A percentile compares a stretch with the other conserved stretches of the same genome.
These are phyloP conservation scores for Scleromitrula shiraiana DNA, from an alignment of 2,329 filamentous ascomycete species.

Conservation along the genomic window DNA sequence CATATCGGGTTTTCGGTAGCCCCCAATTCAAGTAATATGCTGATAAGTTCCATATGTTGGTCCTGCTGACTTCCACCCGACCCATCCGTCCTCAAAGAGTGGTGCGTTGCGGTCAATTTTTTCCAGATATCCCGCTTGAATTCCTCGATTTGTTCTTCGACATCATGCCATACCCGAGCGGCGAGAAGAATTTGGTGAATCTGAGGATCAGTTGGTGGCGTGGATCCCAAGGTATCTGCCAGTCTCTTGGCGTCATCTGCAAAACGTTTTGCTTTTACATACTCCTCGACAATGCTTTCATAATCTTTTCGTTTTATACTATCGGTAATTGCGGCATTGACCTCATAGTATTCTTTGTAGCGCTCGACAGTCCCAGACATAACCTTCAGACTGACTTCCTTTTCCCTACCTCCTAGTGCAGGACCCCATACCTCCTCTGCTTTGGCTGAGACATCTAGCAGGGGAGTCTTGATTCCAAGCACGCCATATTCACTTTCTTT, in stretches of 20 bases:
- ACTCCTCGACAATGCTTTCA: constrained; percentile 79
- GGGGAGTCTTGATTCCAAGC: constrained; percentile 75
- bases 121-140: constrained; percentile 92
- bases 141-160: constrained; percentile 73
- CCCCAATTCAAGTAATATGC: constrained; percentile 81
- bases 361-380: constrained; percentile 69
- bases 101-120: constrained; percentile 62
- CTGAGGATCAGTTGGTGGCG: constrained; percentile 65
- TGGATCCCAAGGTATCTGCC: constrained; percentile 46
- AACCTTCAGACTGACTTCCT: constrained; percentile 77
- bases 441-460: constrained; percentile 85
- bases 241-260: constrained; percentile 69
- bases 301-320: constrained; percentile 89
- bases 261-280: constrained; percentile 72
- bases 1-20: constrained; percentile 95
- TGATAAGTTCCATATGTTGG: constrained; percentile 83
- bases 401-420: constrained; percentile 81
- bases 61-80: constrained; percentile 50
- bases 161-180: constrained; percentile 90
- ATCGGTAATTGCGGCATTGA: constrained; percentile 69
- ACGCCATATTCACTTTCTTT: constrained; percentile 93
- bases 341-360: constrained; percentile 74
- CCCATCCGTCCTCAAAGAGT: constrained; percentile 29
- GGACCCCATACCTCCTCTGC: constrained; percentile 98
- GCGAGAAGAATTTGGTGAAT: constrained; percentile 82